Percentiles rank a stretch among this genome's conserved stretches.
These are phyloP conservation scores for Gaeumannomyces tritici DNA, from an alignment of 2,329 filamentous ascomycete genomes.

Conservation along the genomic window DNA sequence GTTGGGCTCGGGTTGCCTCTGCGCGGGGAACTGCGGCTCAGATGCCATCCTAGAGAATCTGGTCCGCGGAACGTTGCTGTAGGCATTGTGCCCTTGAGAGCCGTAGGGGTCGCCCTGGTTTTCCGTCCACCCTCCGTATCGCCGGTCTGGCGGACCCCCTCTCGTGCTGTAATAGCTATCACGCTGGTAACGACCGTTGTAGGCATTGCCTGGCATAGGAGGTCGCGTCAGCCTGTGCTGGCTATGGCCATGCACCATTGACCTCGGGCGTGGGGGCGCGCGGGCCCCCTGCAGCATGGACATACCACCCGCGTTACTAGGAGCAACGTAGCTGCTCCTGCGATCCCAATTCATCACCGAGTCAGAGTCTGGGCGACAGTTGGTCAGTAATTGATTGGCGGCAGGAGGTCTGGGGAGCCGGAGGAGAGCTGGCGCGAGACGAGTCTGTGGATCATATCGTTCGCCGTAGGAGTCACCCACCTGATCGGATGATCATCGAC, in stretches of 20 bases:
- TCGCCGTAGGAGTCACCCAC: constrained; percentile 25
- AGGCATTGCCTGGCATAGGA: constrained; percentile 13
- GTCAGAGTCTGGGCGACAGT: constrained; percentile 30
- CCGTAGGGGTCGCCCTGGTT: neutral
- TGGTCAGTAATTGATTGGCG: neutral
- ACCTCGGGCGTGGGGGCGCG: neutral
- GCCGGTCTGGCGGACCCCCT: constrained; percentile 13
- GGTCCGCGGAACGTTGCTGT: constrained; percentile 19
- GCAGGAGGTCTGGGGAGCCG: neutral
- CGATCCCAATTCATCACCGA: constrained; percentile 39
- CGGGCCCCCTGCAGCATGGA: neutral
- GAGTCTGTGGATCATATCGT: neutral
- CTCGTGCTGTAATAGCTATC: constrained; percentile 42
- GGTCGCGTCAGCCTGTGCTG: neutral
- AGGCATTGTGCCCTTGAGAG: constrained; percentile 19
- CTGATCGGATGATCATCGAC: constrained; percentile 45
- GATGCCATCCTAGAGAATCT: constrained; percentile 32
- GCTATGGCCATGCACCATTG: neutral
- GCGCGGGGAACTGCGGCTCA: constrained; percentile 32
- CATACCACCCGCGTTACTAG: constrained; percentile 15
- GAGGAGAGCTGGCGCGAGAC: neutral
- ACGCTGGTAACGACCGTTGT: constrained; percentile 35
- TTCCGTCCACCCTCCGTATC: neutral
- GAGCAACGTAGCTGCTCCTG: constrained; percentile 49
- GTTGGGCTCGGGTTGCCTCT: constrained; percentile 26